Conservation (phyloP, 352 stramenopile species). For the Phytophthora aleatoria region DNA sequence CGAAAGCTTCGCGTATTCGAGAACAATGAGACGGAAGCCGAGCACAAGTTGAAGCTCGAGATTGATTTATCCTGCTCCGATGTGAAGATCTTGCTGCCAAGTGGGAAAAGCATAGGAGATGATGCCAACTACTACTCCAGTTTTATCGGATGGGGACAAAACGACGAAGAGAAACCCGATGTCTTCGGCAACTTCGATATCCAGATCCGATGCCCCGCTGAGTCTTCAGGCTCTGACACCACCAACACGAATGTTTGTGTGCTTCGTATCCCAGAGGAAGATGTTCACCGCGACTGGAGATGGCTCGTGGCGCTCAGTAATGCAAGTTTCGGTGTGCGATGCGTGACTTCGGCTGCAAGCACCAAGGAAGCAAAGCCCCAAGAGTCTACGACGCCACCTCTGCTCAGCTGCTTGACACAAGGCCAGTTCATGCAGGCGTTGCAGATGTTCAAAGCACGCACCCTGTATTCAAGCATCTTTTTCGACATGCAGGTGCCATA, state of each 20-base stretch:
- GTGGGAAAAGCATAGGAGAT: slow-evolving; percentile 21
- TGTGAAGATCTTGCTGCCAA: slow-evolving; percentile 42
- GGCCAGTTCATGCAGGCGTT: slow-evolving; percentile 81
- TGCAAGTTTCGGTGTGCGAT: slow-evolving; percentile 48
- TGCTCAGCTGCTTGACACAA: slow-evolving; percentile 69
- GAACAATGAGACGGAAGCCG: slow-evolving; percentile 8
- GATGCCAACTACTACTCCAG: slow-evolving; percentile 26
- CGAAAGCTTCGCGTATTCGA: slow-evolving; percentile 45
- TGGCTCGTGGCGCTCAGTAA: slow-evolving; percentile 74
- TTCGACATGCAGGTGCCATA: slow-evolving; percentile 86
- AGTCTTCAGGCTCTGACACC: slow-evolving; percentile 6
- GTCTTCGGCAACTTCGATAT: slow-evolving; percentile 38
- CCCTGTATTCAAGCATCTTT: slow-evolving; percentile 82
- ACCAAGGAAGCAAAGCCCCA: neutral
- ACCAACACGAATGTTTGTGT: slow-evolving; percentile 22
- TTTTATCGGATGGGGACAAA: slow-evolving; percentile 27
- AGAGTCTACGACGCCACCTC: slow-evolving; percentile 17
- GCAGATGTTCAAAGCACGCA: slow-evolving; percentile 65
- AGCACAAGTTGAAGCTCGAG: slow-evolving; percentile 33
- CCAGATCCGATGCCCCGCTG: slow-evolving; percentile 33
- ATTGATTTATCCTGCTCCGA: slow-evolving; percentile 43
- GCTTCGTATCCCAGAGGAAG: slow-evolving; percentile 57
- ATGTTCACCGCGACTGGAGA: slow-evolving; percentile 61
- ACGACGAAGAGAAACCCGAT: slow-evolving; percentile 16
- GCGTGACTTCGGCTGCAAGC: slow-evolving; percentile 27